A percentile compares a stretch with the other conserved stretches of the same genome.
phyloP scores from a whole-genome alignment of 495 filamentous ascomycete genomes.

The Podospora australis region DNA sequence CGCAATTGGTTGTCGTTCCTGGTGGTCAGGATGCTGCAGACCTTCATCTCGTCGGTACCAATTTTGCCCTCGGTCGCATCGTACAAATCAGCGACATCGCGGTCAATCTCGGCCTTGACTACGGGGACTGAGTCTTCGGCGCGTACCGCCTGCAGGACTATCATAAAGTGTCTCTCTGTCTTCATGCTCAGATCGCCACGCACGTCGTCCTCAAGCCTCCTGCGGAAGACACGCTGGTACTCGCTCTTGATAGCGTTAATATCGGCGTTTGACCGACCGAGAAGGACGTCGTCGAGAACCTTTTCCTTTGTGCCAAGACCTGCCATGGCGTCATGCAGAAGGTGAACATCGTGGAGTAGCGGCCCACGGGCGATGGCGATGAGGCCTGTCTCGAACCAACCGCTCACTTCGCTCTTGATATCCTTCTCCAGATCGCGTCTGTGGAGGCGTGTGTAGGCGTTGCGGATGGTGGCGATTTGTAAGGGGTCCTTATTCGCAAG shows the following conservation, averaged over 20 bases:
- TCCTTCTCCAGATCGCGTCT: slow-evolving; percentile 64
- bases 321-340: slow-evolving; percentile 58
- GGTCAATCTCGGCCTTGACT: slow-evolving; percentile 60
- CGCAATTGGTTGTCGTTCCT: slow-evolving; percentile 73
- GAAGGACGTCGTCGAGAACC: slow-evolving; percentile 77
- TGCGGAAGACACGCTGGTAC: slow-evolving; percentile 59
- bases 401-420: slow-evolving; percentile 67
- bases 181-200: slow-evolving; percentile 74
- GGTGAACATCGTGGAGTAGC: slow-evolving; percentile 59
- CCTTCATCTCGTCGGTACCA: slow-evolving; percentile 67
- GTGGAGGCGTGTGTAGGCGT: slow-evolving; percentile 55
- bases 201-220: slow-evolving; percentile 60
- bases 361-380: slow-evolving; percentile 72
- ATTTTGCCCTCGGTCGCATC: slow-evolving; percentile 62
- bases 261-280: slow-evolving; percentile 78
- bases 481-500: slow-evolving; percentile 64
- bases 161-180: slow-evolving; percentile 73
- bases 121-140: slow-evolving; percentile 71
- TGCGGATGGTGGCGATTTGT: slow-evolving; percentile 62
- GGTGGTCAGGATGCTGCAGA: slow-evolving; percentile 67
- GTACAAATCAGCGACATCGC: slow-evolving; percentile 66
- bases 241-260: slow-evolving; percentile 70
- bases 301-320: slow-evolving; percentile 82
- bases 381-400: slow-evolving; percentile 64
- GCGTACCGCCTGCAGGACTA: slow-evolving; percentile 63